Base-by-base conservation (phyloP, 2,329 filamentous ascomycete species). In the Cadophora sp. region DNA sequence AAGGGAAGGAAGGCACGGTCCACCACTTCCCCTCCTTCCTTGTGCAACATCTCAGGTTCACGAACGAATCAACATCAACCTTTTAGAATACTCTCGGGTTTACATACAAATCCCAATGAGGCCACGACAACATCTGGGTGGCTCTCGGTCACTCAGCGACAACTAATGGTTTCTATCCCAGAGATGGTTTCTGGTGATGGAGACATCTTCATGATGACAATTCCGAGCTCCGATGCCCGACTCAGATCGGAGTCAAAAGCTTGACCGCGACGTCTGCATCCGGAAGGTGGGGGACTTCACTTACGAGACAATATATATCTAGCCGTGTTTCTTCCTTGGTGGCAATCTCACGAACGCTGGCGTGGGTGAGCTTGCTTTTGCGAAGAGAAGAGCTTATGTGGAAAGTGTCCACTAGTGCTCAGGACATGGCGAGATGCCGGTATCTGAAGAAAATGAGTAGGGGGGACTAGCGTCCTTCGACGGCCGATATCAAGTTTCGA, bases 31-130 rank as follows among this genome's bases (percentile, higher is more conserved):
- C 27, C 50, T 30, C 50, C 50, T 36, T 20, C n/a, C 9, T 9
- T 11, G 11, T 33, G 20, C 33, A 24, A 56, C 33, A 14, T 18
- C 55, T 43, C 11, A 33, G n/a, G n/a, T n/a, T n/a, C n/a, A n/a
- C n/a, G n/a, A 58, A 58, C 55, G 55, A 58, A 43, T 58, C 55
- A 58, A 18, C 33, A 24, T 43, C 36, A 43, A 16, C 20, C 39
- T 43, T 56, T 56, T 41, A 56, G 11, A 16, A 51, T 18, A 7
- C 13, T 39, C 20, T 16, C 36, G n/a, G 53, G 33, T 39, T 16
- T 6, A 36, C 4, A 43, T 24, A 24, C 5, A 13, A 58, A 30
- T 2, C 8, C n/a, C 14, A 13, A 58, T 24, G 14, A 24, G 55
- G 33, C 33, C 20, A 58, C 27, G 24, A 39, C 11, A 56, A 56